phyloP scores from a whole-genome alignment of 2,329 filamentous ascomycete genomes.

The Aspergillus piperis region DNA sequence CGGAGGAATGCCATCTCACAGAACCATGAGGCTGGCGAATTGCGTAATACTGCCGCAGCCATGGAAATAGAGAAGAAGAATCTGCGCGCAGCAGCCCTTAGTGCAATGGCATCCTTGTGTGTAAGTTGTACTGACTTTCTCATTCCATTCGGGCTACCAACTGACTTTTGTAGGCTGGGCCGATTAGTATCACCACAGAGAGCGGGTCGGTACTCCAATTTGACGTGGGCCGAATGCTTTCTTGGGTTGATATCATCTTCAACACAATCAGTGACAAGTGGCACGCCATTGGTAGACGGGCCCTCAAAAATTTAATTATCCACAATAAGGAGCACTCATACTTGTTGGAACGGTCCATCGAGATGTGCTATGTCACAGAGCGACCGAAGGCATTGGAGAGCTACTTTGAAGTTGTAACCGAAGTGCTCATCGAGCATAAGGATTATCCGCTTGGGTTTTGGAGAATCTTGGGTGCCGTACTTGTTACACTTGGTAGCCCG shows the following conservation, averaged over 20 bases:
- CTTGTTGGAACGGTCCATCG: slow-evolving; percentile 84
- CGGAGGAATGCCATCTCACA: slow-evolving; percentile 79
- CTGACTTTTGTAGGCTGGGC: slow-evolving; percentile 51
- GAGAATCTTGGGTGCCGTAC: slow-evolving; percentile 82
- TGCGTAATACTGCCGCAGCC: slow-evolving; percentile 77
- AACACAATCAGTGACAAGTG: slow-evolving; percentile 87
- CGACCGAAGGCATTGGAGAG: slow-evolving; percentile 83
- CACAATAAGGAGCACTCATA: slow-evolving; percentile 87
- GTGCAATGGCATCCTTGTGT: slow-evolving; percentile 92
- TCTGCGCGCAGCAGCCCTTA: slow-evolving; percentile 83
- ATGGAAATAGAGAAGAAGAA: slow-evolving; percentile 98
- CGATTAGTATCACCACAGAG: slow-evolving; percentile 84
- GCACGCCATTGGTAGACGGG: slow-evolving; percentile 84
- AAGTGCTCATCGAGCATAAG: slow-evolving; percentile 80
- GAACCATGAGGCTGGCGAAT: slow-evolving; percentile 70
- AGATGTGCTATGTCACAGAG: slow-evolving; percentile 84
- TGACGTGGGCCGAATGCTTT: slow-evolving; percentile 86
- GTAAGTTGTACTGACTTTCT: slow-evolving; percentile 54
- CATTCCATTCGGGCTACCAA: slow-evolving; percentile 2
- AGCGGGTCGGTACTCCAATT: slow-evolving; percentile 87
- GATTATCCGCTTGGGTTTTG: slow-evolving; percentile 85
- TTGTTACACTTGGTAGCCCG: slow-evolving; percentile 92
- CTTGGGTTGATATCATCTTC: slow-evolving; percentile 95
- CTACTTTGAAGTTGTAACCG: slow-evolving; percentile 89
- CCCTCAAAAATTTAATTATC: slow-evolving; percentile 83